Evolutionary conservation across 2,329 filamentous ascomycete genomes (phyloP).

Genomic region (Fusarium sp.): DNA sequence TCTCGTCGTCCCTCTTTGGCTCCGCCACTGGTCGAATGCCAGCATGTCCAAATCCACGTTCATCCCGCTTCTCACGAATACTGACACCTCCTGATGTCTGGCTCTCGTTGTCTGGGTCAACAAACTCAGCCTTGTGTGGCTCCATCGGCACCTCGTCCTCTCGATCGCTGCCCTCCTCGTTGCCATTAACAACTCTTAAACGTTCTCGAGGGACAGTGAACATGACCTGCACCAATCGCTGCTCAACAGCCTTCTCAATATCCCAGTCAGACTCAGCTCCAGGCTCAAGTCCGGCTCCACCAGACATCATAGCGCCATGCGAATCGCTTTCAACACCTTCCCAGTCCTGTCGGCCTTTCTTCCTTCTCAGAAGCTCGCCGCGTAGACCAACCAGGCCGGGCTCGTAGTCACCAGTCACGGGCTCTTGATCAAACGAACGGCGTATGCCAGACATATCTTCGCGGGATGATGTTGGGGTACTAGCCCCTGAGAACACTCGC

Average conservation of each 20-base stretch:
- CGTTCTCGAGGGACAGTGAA: conserved; percentile 92
- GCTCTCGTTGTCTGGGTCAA: conserved; percentile 52
- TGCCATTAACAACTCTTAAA: conserved; percentile 89
- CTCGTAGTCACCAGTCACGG: conserved; percentile 57
- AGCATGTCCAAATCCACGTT: background rate
- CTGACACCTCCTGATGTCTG: conserved; percentile 19
- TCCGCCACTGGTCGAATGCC: conserved; percentile 2
- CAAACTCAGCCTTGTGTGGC: conserved; percentile 53
- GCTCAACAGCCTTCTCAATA: conserved; percentile 77
- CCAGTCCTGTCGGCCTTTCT: conserved; percentile 67
- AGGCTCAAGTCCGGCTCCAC: conserved; percentile 48
- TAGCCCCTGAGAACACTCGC: conserved; percentile 66
- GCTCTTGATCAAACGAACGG: conserved; percentile 48
- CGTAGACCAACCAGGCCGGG: conserved; percentile 55
- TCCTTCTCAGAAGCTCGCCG: conserved; percentile 62
- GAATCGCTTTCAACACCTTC: conserved; percentile 47
- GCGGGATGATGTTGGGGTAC: conserved; percentile 40
- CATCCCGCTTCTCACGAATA: conserved; percentile 21
- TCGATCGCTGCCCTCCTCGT: conserved; percentile 52
- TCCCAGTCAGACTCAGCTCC: conserved; percentile 76
- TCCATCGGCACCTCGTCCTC: conserved; percentile 44
- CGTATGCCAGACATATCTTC: conserved; percentile 46
- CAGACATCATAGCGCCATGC: conserved; percentile 40
- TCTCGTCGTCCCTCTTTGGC: conserved; percentile 3
- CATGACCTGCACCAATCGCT: conserved; percentile 81